Percentiles rank a stretch among this genome's conserved stretches.
phyloP scores from a whole-genome alignment of 805 yeast species.

The Metschnikowia chrysomelidarum region DNA sequence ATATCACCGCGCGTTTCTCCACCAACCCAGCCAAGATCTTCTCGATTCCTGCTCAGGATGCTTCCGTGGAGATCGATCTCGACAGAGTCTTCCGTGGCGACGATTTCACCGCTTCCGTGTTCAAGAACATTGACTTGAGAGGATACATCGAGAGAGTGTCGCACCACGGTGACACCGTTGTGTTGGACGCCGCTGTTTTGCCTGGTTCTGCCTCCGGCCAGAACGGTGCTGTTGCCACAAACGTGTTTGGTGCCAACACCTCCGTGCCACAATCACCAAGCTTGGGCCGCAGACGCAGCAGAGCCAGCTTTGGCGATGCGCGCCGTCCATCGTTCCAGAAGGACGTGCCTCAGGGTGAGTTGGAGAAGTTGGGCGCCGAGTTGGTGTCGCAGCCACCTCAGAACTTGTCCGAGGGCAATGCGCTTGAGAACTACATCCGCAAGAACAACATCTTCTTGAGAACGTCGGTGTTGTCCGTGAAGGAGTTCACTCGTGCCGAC shows the following conservation, averaged over 20 bases:
- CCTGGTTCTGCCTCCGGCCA: conserved; percentile 56
- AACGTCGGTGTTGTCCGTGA: conserved; percentile 83
- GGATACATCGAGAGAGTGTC: conserved; percentile 91
- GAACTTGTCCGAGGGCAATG: conserved; percentile 73
- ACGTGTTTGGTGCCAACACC: conserved; percentile 38
- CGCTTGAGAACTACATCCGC: conserved; percentile 74
- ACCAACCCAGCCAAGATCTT: conserved; percentile 80
- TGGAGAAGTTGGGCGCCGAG: conserved; percentile 57
- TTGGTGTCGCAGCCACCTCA: conserved; percentile 74
- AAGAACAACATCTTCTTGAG: conserved; percentile 87
- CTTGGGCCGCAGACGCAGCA: conserved; percentile 30
- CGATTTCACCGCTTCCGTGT: conserved; percentile 33
- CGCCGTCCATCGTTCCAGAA: conserved; percentile 36
- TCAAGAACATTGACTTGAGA: conserved; percentile 50
- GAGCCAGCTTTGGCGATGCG: conserved; percentile 33
- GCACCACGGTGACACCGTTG: conserved; percentile 72
- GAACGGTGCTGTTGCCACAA: conserved; percentile 44
- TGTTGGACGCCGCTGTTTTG: conserved; percentile 77
- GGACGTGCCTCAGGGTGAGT: conserved; percentile 39
- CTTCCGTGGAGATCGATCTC: conserved; percentile 77
- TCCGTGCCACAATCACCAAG: conserved; percentile 47
- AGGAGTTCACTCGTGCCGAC: conserved; percentile 82
- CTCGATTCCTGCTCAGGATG: conserved; percentile 76
- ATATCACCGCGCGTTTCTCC: conserved; percentile 70
- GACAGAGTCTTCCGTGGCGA: conserved; percentile 52